Base-by-base conservation (phyloP, 176 grass and related monocot species). In the Aegilops speltoides region DNA sequence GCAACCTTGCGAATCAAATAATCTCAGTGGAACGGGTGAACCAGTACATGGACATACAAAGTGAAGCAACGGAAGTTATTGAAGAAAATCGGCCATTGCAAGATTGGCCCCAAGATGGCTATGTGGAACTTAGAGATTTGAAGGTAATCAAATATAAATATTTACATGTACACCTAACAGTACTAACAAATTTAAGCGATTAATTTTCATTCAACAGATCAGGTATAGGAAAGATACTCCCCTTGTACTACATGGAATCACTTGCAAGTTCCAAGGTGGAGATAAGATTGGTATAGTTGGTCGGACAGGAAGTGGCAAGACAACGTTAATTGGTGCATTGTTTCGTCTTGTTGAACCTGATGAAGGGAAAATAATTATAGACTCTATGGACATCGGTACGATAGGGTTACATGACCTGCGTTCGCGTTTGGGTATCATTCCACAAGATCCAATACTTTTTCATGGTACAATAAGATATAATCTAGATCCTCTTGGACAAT, bases 231-330 rank as follows among this genome's bases (percentile, higher is more conserved):
- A 89, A 52, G 90, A 93, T 83, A 10, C 97, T 26, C 94, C 97
- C 22, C 88, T 96, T 48, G 93, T 96, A 16, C 77, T 98, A 28
- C 79, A 81, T 77, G 90, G 97, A 89, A 93, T 98, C 73, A 90
- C 87, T 77, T 98, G 97, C 59, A 96, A 65, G 10, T 94, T 98
- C 59, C 50, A 92, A 80, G 97, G 92, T 32, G 90, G 97, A 24
- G 62, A 93, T 66, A 98, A 94, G 72, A 96, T 98, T 56, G 94
- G 94, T 63, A 91, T 98, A 73, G 96, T 98, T 77, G 97, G 97
- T 16, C 89, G 96, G n/a, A 98, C 96, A 43, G 96, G 96, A 73
- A 98, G 93, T 85, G 93, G 96, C 60, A 98, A 98, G 79, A 96
- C 97, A 81, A 98, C 94, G 78, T 81, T 98, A 82, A 93, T 98